These are phyloP conservation scores for Komagataella pastoris DNA, from an alignment of 805 yeast species.

Conservation along the genomic window DNA sequence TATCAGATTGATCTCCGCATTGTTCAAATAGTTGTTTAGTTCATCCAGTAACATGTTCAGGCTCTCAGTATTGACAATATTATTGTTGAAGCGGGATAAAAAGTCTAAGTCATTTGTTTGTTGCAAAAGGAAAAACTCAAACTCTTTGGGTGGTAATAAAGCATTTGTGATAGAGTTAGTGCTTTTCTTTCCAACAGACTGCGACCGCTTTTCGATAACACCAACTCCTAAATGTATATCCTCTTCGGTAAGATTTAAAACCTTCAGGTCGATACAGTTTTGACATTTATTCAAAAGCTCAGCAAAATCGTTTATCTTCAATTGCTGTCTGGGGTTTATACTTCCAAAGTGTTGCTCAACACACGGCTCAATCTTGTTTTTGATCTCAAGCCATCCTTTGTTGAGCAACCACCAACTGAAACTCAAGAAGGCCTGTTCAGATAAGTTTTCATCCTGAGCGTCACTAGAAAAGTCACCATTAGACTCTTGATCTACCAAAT, in stretches of 20 bases:
- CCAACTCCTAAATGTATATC: background rate
- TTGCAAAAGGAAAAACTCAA: slow-evolving; percentile 39
- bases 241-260: slow-evolving; percentile 6
- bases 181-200: background rate
- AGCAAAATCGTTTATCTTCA: slow-evolving; percentile 50
- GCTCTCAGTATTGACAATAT: slow-evolving; percentile 7
- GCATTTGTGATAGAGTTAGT: slow-evolving; percentile 4
- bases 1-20: slow-evolving; percentile 15
- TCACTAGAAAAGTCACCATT: slow-evolving; percentile 6
- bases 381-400: slow-evolving; percentile 62
- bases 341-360: slow-evolving; percentile 50
- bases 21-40: slow-evolving; percentile 14
- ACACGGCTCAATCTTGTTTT: slow-evolving; percentile 34
- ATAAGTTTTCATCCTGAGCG: slow-evolving; percentile 26
- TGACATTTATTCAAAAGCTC: slow-evolving; percentile 25
- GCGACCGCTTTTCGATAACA: slow-evolving; percentile 7
- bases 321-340: slow-evolving; percentile 60
- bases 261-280: slow-evolving; percentile 16
- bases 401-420: slow-evolving; percentile 91
- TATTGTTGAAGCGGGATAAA: slow-evolving; percentile 2
- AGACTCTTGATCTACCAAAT: slow-evolving; percentile 10
- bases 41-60: slow-evolving; percentile 16
- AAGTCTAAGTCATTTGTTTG: slow-evolving; percentile 19
- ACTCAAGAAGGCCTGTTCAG: slow-evolving; percentile 75
- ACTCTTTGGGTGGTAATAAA: slow-evolving; percentile 36